phyloP scores from a whole-genome alignment of 2,329 filamentous ascomycete genomes.

The Ascochyta koolunga region DNA sequence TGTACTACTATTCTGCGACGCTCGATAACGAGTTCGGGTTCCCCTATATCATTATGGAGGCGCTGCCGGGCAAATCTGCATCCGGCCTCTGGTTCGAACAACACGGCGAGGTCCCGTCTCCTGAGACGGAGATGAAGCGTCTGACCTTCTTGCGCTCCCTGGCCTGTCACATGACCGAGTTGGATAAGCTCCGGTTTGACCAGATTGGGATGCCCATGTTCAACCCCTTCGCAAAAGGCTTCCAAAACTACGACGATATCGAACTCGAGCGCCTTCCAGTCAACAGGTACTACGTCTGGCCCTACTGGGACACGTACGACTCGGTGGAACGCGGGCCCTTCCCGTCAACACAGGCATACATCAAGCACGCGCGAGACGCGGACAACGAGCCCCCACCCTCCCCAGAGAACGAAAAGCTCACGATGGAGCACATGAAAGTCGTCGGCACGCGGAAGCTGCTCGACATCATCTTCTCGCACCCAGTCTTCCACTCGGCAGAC shows the following conservation, averaged over 20 bases:
- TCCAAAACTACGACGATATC: neutral
- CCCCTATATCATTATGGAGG: constrained; percentile 29
- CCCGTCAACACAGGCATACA: neutral
- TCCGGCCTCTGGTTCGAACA: constrained; percentile 18
- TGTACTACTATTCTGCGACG: constrained; percentile 18
- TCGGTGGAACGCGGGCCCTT: neutral
- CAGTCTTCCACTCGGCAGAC: neutral
- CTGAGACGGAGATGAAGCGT: constrained; percentile 8
- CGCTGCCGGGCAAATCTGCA: constrained; percentile 15
- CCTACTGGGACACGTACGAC: neutral
- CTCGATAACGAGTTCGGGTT: constrained; percentile 21
- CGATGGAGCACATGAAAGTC: neutral
- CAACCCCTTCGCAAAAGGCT: neutral
- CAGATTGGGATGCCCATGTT: constrained; percentile 17
- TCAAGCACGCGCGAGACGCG: neutral
- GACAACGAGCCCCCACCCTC: neutral
- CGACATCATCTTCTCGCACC: constrained; percentile 2
- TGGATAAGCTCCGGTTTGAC: constrained; percentile 18
- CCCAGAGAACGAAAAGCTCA: neutral
- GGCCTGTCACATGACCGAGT: constrained; percentile 12
- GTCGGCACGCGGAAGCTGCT: neutral
- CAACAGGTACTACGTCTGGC: constrained; percentile 3
- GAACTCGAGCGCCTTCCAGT: neutral
- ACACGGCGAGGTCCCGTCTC: neutral
- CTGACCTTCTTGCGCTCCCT: constrained; percentile 22